A percentile compares a stretch with the other conserved stretches of the same genome.
These are phyloP conservation scores for Filobasidium floriforme DNA, from an alignment of 768 basidiomycete genomes.

Conservation along the genomic window DNA sequence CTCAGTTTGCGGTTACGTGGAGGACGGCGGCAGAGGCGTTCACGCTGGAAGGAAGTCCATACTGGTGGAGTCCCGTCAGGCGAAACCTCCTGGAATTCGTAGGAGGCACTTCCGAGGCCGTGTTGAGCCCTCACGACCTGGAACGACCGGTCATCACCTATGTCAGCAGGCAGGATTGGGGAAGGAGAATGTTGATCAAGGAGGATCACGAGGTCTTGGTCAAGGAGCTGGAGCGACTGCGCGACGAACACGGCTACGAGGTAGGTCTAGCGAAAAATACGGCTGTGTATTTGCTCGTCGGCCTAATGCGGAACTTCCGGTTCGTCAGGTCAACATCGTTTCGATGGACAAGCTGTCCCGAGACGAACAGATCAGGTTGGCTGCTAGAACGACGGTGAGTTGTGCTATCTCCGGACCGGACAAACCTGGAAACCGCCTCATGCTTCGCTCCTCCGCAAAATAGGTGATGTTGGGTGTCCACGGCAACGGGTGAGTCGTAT, in stretches of 20 bases:
- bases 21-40: conserved; percentile 71
- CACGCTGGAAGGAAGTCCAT: conserved; percentile 60
- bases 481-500: conserved; percentile 35
- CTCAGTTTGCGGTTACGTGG: conserved; percentile 61
- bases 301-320: neutral
- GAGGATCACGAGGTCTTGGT: conserved; percentile 75
- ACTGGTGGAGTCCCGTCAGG: conserved; percentile 76
- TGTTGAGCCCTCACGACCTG: conserved; percentile 29
- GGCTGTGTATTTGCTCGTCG: neutral
- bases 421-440: neutral
- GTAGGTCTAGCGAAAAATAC: conserved; percentile 20
- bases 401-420: neutral
- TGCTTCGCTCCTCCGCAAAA: neutral
- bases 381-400: conserved; percentile 76
- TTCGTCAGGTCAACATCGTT: conserved; percentile 63
- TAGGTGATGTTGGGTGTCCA: conserved; percentile 45
- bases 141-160: conserved; percentile 79
- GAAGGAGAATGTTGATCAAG: conserved; percentile 66
- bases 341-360: conserved; percentile 72
- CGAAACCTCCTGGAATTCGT: conserved; percentile 66
- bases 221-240: conserved; percentile 60
- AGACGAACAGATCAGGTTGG: conserved; percentile 69
- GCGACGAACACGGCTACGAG: conserved; percentile 69
- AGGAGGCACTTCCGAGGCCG: conserved; percentile 48
- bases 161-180: conserved; percentile 81